Conservation (phyloP, 2,329 filamentous ascomycete genomes). For the Ambrosiella cleistominuta region DNA sequence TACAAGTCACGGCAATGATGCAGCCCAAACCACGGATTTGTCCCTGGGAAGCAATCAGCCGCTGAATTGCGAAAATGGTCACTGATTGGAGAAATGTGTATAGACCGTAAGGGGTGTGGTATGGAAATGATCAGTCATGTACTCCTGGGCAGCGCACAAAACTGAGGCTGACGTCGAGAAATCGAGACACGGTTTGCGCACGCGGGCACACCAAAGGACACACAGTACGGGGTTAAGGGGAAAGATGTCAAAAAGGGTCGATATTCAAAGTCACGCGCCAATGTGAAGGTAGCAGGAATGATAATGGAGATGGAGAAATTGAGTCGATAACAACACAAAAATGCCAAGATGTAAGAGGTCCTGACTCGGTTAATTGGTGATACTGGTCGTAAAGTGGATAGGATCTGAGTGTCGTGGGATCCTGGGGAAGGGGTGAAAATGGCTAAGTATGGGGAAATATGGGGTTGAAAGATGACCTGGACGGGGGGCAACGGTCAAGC, state of each 20-base stretch:
- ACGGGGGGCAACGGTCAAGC: neutral
- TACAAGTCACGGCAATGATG: conserved; percentile 15
- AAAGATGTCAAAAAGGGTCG: neutral
- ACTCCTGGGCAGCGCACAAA: neutral
- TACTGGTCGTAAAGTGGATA: neutral
- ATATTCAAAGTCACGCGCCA: neutral
- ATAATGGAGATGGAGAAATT: neutral
- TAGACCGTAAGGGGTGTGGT: neutral
- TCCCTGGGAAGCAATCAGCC: neutral
- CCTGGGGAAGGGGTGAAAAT: neutral
- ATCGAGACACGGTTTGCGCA: neutral
- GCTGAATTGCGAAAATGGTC: neutral
- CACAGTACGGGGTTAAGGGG: neutral
- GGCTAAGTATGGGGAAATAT: neutral
- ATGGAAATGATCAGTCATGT: neutral
- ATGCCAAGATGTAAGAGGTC: neutral
- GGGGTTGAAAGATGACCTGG: neutral
- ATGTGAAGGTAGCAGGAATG: neutral
- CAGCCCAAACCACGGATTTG: conserved; percentile 15
- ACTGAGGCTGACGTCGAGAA: neutral
- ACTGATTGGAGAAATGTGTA: neutral
- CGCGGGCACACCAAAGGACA: neutral
- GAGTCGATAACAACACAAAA: neutral
- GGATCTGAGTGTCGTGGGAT: neutral
- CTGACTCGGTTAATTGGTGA: neutral